Base-by-base conservation (phyloP, 768 basidiomycete species). In the Chalciporus piperatus region DNA sequence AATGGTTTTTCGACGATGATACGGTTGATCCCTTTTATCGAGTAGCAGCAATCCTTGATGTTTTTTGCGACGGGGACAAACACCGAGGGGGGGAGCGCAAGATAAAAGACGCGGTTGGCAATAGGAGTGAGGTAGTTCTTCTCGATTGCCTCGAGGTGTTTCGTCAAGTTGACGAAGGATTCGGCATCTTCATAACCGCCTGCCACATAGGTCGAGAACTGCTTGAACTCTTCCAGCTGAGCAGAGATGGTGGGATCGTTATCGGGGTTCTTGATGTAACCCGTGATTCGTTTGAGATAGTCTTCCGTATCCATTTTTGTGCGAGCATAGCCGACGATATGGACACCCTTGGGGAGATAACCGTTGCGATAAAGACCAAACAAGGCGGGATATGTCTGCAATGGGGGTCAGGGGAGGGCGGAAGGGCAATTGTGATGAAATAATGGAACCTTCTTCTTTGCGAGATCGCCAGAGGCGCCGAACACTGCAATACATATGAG, bases 1-100 rank as follows among this genome's bases (percentile, higher is more conserved):
- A 99, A 99, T 1, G 96, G 96, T 72, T 99, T 99, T 75, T 99
- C 96, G 59, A 99, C 87, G 65, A 99, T 92, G 70, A 99, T 85
- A 48, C 96, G 85, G 72, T 92, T 95, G 67, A 85, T 69, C 19
- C 92, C 94, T 28, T 72, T 76, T 22, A 79, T 58, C 40, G 77
- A 66, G 69, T 98, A 95, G 71, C 87, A 90, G 65, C 87, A 79
- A 60, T 85, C 82, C 70, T 85, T 94, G 59, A 95, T 70, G 60
- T 91, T 85, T 67, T 81, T 79, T 27, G 91, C 85, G 47, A 98
- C 96, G 25, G 89, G 81, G 58, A 91, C 83, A 75, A 99, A 99
- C 62, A 99, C 96, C 43, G 82, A 89, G n/a, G 96, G 96, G 1
- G 96, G 96, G 20, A 99, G 86, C 16, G 96, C 96, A 65, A 99